Conservation (phyloP, 2,329 filamentous ascomycete species). For the Aspergillus persii region DNA sequence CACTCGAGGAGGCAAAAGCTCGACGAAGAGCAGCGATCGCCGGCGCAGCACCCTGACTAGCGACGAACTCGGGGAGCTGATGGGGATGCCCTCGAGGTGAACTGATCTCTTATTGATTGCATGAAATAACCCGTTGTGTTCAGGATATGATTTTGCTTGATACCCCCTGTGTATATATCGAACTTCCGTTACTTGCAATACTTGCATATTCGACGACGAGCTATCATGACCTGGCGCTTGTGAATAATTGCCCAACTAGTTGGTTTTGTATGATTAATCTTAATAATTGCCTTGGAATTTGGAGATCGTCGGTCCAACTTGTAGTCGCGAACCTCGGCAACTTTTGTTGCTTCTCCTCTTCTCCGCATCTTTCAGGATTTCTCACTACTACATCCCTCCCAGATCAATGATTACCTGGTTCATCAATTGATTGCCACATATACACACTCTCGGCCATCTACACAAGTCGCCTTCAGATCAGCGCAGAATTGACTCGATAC, state of each 20-base stretch:
- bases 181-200: constrained; percentile 3
- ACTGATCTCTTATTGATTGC: neutral
- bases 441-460: too few relatives aligned
- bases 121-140: neutral
- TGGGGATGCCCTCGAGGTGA: constrained; percentile 28
- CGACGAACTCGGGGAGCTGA: constrained; percentile 43
- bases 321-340: constrained; percentile 14
- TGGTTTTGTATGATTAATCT: constrained; percentile 4
- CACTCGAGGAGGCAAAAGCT: constrained; percentile 29
- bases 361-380: constrained; percentile 10
- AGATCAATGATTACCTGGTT: too few relatives aligned
- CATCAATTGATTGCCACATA: too few relatives aligned
- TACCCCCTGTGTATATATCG: constrained; percentile 11
- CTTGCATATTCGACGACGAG: constrained; percentile 6
- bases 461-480: too few relatives aligned
- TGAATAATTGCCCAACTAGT: constrained; percentile 1
- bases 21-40: constrained; percentile 28
- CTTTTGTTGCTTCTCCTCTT: neutral
- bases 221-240: constrained; percentile 18
- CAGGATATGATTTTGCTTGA: constrained; percentile 9
- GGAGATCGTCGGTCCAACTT: too few relatives aligned
- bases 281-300: neutral
- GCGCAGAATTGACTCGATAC: too few relatives aligned
- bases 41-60: constrained; percentile 46
- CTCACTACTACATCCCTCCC: too few relatives aligned